phyloP scores from a whole-genome alignment of 2,329 filamentous ascomycete genomes.

The Aspergillus ochraceoroseus region DNA sequence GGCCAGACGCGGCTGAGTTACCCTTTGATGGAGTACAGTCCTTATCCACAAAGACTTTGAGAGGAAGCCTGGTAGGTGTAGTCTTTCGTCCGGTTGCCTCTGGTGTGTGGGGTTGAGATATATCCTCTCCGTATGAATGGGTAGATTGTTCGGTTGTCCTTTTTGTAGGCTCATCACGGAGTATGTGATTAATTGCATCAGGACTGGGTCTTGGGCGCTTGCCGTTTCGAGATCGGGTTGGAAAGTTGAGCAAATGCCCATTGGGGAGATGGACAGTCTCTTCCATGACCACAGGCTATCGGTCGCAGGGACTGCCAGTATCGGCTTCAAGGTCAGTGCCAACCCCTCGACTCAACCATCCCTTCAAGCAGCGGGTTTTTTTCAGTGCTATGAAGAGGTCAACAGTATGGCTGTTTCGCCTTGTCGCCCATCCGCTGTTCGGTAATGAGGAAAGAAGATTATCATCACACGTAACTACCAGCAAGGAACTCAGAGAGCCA shows the following conservation, averaged over 20 bases:
- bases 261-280: conserved; percentile 26
- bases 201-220: conserved; percentile 13
- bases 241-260: conserved; percentile 31
- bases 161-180: conserved; percentile 1
- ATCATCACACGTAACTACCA: neutral
- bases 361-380: conserved; percentile 8
- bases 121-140: conserved; percentile 13
- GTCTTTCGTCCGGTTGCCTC: conserved; percentile 16
- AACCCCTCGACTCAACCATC: conserved; percentile 11
- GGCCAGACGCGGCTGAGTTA: conserved; percentile 13
- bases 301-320: conserved; percentile 3
- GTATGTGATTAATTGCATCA: conserved; percentile 18
- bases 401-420: neutral
- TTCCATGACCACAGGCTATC: conserved; percentile 25
- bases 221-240: conserved; percentile 21
- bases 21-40: conserved; percentile 17
- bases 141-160: too few species aligned
- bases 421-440: conserved; percentile 3
- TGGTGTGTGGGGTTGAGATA: conserved; percentile 8
- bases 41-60: conserved; percentile 22
- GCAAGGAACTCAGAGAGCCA: neutral
- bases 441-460: neutral
- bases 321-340: conserved; percentile 20
- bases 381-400: neutral
- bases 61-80: conserved; percentile 30